Conservation (phyloP, 495 filamentous ascomycete species). For the Penicillium desertorum region DNA sequence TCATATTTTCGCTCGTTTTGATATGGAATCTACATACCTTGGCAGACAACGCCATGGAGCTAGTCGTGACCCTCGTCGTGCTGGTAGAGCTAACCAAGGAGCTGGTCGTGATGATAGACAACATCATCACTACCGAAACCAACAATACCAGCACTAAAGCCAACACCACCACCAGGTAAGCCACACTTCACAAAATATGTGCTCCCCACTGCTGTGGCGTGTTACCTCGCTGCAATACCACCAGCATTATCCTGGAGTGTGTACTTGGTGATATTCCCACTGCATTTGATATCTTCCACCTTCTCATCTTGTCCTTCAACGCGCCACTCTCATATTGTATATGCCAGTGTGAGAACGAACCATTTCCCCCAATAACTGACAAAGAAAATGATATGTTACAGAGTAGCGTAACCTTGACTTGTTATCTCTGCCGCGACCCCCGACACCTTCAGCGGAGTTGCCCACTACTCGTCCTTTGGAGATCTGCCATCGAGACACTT, state of each 20-base stretch:
- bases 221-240: too few relatives aligned
- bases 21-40: not conserved
- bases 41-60: not conserved
- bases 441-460: not conserved
- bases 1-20: not conserved
- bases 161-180: not conserved
- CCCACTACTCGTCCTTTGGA: not conserved
- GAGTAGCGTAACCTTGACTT: not conserved
- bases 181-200: not conserved
- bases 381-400: not conserved
- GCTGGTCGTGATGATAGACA: not conserved
- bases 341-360: not conserved
- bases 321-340: not conserved
- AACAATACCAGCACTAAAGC: not conserved
- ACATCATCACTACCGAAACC: not conserved
- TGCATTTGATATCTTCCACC: not conserved
- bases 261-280: not conserved
- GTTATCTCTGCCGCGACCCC: conserved; percentile 2
- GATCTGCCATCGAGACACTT: not conserved
- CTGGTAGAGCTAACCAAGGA: not conserved
- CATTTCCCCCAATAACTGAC: not conserved
- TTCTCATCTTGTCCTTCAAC: not conserved
- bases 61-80: not conserved
- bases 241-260: not conserved
- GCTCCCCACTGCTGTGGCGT: not conserved